These are phyloP conservation scores for Nakazawaea anatomiae DNA, from an alignment of 805 yeast species.

Conservation along the genomic window DNA sequence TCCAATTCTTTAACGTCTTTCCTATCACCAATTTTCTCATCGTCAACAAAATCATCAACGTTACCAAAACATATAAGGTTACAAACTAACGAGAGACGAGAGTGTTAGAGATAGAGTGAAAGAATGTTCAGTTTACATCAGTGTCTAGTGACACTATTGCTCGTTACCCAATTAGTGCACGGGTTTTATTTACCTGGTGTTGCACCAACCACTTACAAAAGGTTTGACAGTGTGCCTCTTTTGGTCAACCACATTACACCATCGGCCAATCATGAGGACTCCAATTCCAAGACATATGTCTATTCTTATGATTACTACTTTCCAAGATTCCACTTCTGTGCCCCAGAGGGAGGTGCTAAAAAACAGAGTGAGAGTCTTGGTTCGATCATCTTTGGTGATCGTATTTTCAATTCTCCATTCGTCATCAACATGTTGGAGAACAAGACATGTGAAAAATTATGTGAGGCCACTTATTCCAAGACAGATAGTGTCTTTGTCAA, in stretches of 20 bases:
- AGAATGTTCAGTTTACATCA: not conserved
- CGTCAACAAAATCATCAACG: not conserved
- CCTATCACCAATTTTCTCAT: too few species aligned
- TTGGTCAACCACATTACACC: slow-evolving; percentile 91
- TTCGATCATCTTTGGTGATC: slow-evolving; percentile 89
- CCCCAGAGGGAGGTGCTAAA: slow-evolving; percentile 57
- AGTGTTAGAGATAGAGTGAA: not conserved
- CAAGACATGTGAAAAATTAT: slow-evolving; percentile 60
- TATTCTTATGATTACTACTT: slow-evolving; percentile 82
- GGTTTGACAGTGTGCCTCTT: slow-evolving; percentile 68
- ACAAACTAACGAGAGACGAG: too few species aligned
- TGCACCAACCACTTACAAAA: slow-evolving; percentile 83
- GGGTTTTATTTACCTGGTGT: slow-evolving; percentile 94
- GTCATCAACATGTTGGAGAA: slow-evolving; percentile 72
- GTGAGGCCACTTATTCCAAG: slow-evolving; percentile 52
- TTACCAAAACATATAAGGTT: not conserved
- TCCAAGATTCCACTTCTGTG: slow-evolving; percentile 78
- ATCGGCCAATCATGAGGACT: slow-evolving; percentile 38
- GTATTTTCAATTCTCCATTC: slow-evolving; percentile 91
- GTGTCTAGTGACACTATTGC: slow-evolving; percentile 7
- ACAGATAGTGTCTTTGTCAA: slow-evolving; percentile 72
- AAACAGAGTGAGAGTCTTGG: slow-evolving; percentile 90
- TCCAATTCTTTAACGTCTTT: too few species aligned
- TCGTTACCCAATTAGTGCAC: slow-evolving; percentile 16
- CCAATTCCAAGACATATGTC: slow-evolving; percentile 46